Evolutionary conservation across 2,329 filamentous ascomycete genomes (phyloP), one percentile per base, ranked within the genome.

Genomic region (Fusarium penzigii): DNA sequence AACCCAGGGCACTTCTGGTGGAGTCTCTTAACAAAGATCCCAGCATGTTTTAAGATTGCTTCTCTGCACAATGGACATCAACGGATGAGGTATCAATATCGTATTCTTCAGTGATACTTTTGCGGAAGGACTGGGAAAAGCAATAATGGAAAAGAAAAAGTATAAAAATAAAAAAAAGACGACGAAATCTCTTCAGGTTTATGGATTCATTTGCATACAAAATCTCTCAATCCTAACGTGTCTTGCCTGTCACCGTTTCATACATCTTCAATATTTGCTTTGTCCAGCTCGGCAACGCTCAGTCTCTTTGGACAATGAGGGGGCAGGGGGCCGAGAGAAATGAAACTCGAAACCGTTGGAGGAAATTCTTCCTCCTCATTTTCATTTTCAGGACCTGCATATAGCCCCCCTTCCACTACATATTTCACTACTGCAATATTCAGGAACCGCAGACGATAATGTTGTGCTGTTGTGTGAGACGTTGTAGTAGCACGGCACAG

Each of bases 401-500:
- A 6, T n/a, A 32, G 16, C 29, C n/a, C 52, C 56, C 55, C 58
- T 59, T 61, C 57, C 42, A 34, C 50, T 46, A 44, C 44, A 51
- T 61, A 58, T 55, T 25, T 57, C 48, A n/a, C 57, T 60, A 58
- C 54, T 59, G 57, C 57, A 59, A 32, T 34, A 57, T 55, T 54
- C 57, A 57, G 54, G 51, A 51, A 60, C 48, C 51, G 46, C 46
- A 44, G 48, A 40, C 53, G 43, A 55, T 42, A 52, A 51, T 55
- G 20, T 45, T 48, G 60, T 58, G 51, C 56, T 56, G 50, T 42
- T 17, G 29, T 49, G 51, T 51, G 20, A 25, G 20, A 25, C 20
- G 32, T 36, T 9, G 32, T 36, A 14, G 13, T 12, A 36, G 5
- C 29, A 32, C 29, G 29, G 29, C 11, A 32, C 29, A n/a, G n/a